These are phyloP conservation scores for Calcarisporium arbuscula DNA, from an alignment of 2,329 filamentous ascomycete genomes.

Conservation along the genomic window DNA sequence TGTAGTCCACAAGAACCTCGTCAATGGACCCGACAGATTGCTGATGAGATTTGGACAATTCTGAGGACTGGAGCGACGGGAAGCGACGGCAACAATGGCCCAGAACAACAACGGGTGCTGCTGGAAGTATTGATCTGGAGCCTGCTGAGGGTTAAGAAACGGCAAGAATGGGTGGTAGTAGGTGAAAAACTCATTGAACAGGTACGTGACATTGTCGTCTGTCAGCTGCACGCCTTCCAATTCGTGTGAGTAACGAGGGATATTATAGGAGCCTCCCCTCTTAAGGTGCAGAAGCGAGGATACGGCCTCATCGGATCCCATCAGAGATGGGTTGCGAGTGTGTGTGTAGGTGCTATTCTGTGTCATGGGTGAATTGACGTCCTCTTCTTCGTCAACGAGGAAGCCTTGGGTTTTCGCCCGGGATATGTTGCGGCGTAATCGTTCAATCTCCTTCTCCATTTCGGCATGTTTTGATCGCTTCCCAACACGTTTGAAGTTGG, in stretches of 20 bases:
- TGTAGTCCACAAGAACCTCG: conserved; percentile 68
- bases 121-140: conserved; percentile 68
- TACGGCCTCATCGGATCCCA: conserved; percentile 64
- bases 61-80: conserved; percentile 56
- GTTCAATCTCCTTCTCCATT: conserved; percentile 79
- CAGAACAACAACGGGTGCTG: conserved; percentile 81
- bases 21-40: conserved; percentile 61
- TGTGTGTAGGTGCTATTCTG: conserved; percentile 47
- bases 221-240: conserved; percentile 59
- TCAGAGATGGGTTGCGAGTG: conserved; percentile 55
- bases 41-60: conserved; percentile 58
- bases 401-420: conserved; percentile 55
- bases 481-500: conserved; percentile 61
- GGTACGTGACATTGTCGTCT: conserved; percentile 53
- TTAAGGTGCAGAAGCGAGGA: conserved; percentile 61
- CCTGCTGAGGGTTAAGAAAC: conserved; percentile 60
- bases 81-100: conserved; percentile 71
- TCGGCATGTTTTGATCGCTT: conserved; percentile 80
- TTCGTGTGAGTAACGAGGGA: conserved; percentile 54
- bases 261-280: conserved; percentile 55
- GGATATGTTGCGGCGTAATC: conserved; percentile 54
- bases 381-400: conserved; percentile 47
- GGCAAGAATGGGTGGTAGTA: conserved; percentile 74
- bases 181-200: conserved; percentile 70
- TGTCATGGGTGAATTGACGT: conserved; percentile 53